These are phyloP conservation scores for Mrakia frigida DNA, from an alignment of 768 basidiomycete species.

Conservation along the genomic window DNA sequence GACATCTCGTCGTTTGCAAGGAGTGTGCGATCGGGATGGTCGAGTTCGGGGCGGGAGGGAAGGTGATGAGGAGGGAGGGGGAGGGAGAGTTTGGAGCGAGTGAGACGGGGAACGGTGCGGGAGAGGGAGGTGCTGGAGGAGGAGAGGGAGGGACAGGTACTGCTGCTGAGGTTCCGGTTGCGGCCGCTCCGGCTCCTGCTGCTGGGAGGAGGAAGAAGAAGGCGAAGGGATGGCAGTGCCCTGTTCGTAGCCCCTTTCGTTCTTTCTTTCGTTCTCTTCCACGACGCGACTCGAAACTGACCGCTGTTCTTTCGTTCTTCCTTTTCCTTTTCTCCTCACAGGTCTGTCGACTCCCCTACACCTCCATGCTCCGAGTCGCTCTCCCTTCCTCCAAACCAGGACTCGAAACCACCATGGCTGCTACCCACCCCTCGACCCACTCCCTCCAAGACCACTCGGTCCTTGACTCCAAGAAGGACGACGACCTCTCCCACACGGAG, in stretches of 20 bases:
- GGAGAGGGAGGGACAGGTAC: constrained; percentile 39
- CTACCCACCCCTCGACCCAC: constrained; percentile 33
- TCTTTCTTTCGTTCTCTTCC: not conserved
- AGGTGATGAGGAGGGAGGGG: constrained; percentile 52
- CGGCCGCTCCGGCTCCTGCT: constrained; percentile 37
- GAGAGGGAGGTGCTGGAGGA: constrained; percentile 39
- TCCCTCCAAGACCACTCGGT: constrained; percentile 36
- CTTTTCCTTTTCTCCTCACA: constrained; percentile 3
- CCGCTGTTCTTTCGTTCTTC: too few relatives aligned
- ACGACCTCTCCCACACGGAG: constrained; percentile 24
- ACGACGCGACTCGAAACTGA: constrained; percentile 43
- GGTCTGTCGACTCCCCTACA: constrained; percentile 60
- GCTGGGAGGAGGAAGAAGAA: constrained; percentile 67
- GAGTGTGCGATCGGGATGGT: constrained; percentile 97
- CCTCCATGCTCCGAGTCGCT: constrained; percentile 76
- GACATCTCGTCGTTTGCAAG: constrained; percentile 90
- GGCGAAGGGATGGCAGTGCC: constrained; percentile 96
- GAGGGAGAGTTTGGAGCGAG: constrained; percentile 20
- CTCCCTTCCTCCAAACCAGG: constrained; percentile 36
- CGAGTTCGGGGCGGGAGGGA: constrained; percentile 90
- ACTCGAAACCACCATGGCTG: constrained; percentile 32
- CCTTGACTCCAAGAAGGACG: not conserved
- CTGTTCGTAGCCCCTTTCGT: constrained; percentile 74
- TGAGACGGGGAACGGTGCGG: constrained; percentile 13
- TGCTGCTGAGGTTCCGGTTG: constrained; percentile 40